Percentiles rank a stretch among this genome's conserved stretches.
Evolutionary conservation across 2,329 filamentous ascomycete genomes (phyloP).

Genomic region (Trichophaea hybrida): DNA sequence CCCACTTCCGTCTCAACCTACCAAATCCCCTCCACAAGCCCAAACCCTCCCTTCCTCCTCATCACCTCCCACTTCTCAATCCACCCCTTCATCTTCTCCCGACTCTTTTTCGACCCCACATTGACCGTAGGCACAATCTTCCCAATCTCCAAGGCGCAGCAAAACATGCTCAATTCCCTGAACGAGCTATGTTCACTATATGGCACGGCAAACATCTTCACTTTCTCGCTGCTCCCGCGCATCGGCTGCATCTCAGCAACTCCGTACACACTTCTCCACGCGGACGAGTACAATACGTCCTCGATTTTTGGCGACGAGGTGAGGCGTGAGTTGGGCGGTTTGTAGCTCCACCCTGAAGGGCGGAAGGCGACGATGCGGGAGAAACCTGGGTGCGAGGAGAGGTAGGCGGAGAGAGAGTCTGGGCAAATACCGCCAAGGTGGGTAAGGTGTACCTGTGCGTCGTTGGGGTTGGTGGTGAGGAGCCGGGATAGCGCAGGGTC

Average conservation of each 20-base stretch:
- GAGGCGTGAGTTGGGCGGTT: slow-evolving; percentile 50
- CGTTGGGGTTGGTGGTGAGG: slow-evolving; percentile 63
- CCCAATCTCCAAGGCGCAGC: slow-evolving; percentile 73
- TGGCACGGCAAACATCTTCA: slow-evolving; percentile 82
- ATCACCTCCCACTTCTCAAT: slow-evolving; percentile 35
- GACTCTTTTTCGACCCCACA: slow-evolving; percentile 47
- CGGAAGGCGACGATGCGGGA: slow-evolving; percentile 77
- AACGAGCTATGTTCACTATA: slow-evolving; percentile 96
- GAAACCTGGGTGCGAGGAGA: slow-evolving; percentile 66
- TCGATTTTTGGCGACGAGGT: slow-evolving; percentile 49
- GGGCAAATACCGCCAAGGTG: slow-evolving; percentile 85
- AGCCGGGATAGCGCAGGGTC: slow-evolving; percentile 65
- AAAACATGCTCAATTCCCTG: slow-evolving; percentile 82
- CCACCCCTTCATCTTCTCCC: slow-evolving; percentile 54
- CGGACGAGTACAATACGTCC: slow-evolving; percentile 49
- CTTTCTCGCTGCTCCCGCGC: slow-evolving; percentile 64
- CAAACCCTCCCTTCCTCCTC: slow-evolving; percentile 28
- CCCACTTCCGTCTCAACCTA: slow-evolving; percentile 33
- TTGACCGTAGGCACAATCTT: slow-evolving; percentile 92
- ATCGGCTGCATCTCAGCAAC: slow-evolving; percentile 63
- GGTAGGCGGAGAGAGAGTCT: slow-evolving; percentile 80
- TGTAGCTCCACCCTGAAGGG: slow-evolving; percentile 88
- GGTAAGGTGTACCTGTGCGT: slow-evolving; percentile 96
- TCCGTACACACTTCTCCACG: slow-evolving; percentile 63
- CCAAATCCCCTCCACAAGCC: slow-evolving; percentile 33